Evolutionary conservation across 2,329 filamentous ascomycete species (phyloP), one percentile per base, ranked within the genome.

Genomic region (Zymoseptoria ardabiliae): DNA sequence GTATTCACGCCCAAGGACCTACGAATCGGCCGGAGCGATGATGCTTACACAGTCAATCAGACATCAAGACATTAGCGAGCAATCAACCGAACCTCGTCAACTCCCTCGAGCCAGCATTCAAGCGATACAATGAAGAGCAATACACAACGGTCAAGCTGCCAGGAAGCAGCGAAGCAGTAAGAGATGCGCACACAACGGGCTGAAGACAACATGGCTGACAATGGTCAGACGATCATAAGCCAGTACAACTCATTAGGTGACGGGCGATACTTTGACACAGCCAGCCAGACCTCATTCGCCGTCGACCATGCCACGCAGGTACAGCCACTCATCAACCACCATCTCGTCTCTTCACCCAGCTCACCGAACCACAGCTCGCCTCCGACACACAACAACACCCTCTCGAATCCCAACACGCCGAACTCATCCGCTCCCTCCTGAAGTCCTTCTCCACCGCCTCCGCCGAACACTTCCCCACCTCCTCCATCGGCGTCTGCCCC

Each of bases 111-210:
- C 89, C 91, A 0, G 91, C 94, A 0, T 95, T 96, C 74, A 82
- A 92, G 76, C 91, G 89, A 76, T 97, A 99, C 82, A 97, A 97
- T 70, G 93, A 99, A 77, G 88, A 92, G 75, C 94, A 99, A 76
- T 89, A 97, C 74, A 78, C 86, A 54, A 91, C 91, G 17, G 87
- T 90, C 63, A 96, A 95, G 81, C 84, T 99, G 58, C 93, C 93
- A 0, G 91, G 91, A 28, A 85, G 89, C 72, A 93, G 85, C 74
- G 86, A 91, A 74, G 77, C 88, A 77, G 91, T 95, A 71, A 57
- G 78, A 69, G 19, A n/a, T 57, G 49, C n/a, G 59, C 53, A 67
- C 66, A 59, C 64, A 7, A 23, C 22, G 55, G 56, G 20, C 3
- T 10, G 35, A 19, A 21, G 23, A 53, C 45, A 30, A 55, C 19